Evolutionary conservation across 805 yeast species (phyloP).

Genomic region (Schwanniomyces vanrijiae): DNA sequence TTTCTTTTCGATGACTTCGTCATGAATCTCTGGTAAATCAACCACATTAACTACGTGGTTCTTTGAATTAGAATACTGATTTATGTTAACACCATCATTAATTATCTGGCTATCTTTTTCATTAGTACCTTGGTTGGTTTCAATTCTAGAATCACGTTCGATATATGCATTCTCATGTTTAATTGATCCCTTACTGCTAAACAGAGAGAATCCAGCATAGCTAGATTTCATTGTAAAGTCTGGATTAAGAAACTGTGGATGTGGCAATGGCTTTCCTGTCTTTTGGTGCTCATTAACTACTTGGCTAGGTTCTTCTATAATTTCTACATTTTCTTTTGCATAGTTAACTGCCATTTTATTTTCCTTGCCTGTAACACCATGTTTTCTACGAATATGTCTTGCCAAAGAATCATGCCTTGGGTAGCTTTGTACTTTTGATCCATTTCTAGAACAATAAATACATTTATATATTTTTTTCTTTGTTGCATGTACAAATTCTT

Average conservation of each 20-base stretch:
- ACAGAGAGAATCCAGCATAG: conserved; percentile 30
- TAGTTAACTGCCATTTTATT: conserved; percentile 44
- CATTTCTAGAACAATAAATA: conserved; percentile 35
- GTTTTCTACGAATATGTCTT: conserved; percentile 43
- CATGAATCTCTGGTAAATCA: conserved; percentile 8
- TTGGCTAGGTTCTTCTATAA: conserved; percentile 29
- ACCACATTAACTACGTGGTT: conserved; percentile 11
- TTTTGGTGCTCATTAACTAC: conserved; percentile 8
- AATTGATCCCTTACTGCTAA: conserved; percentile 17
- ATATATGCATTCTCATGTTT: neutral
- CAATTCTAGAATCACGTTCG: neutral
- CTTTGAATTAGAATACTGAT: neutral
- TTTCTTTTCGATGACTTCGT: neutral
- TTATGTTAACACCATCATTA: neutral
- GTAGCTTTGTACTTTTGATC: conserved; percentile 38
- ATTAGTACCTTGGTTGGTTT: neutral
- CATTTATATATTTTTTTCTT: conserved; percentile 42
- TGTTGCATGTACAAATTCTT: conserved; percentile 47
- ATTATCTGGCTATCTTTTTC: neutral
- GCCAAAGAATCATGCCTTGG: conserved; percentile 47
- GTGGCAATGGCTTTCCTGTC: conserved; percentile 25
- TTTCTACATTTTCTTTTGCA: conserved; percentile 42
- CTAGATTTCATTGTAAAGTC: conserved; percentile 29
- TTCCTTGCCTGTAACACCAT: conserved; percentile 44
- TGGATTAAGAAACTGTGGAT: conserved; percentile 28